phyloP scores from a whole-genome alignment of 2,329 filamentous ascomycete genomes.

The Botrytis porri region DNA sequence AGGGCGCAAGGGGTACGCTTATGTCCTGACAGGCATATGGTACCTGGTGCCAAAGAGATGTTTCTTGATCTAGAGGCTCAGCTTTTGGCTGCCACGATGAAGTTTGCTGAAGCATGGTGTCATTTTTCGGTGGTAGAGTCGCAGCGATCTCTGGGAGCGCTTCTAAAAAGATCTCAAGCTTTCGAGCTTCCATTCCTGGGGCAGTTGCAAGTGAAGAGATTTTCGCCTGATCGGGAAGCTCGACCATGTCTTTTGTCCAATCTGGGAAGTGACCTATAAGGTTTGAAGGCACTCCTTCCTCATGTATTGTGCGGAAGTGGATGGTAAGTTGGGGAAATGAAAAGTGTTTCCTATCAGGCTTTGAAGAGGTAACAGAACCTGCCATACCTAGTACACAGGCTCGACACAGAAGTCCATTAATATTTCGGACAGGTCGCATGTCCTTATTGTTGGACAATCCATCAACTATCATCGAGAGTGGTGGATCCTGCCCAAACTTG shows the following conservation, averaged over 20 bases:
- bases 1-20: slow-evolving; percentile 30
- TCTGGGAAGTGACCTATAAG: slow-evolving; percentile 41
- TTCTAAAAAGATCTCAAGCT: slow-evolving; percentile 50
- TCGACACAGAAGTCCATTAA: slow-evolving; percentile 55
- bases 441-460: slow-evolving; percentile 54
- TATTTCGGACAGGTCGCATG: slow-evolving; percentile 54
- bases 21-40: slow-evolving; percentile 19
- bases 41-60: slow-evolving; percentile 4
- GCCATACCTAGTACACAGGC: slow-evolving; percentile 45
- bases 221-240: slow-evolving; percentile 51
- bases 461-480: slow-evolving; percentile 58
- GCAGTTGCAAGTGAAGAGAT: slow-evolving; percentile 49
- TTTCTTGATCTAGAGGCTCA: background rate
- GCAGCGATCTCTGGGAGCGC: slow-evolving; percentile 47
- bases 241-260: slow-evolving; percentile 61
- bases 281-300: slow-evolving; percentile 33
- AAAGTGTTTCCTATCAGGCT: slow-evolving; percentile 42
- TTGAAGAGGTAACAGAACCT: slow-evolving; percentile 30
- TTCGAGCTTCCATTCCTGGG: slow-evolving; percentile 55
- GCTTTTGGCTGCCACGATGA: slow-evolving; percentile 13
- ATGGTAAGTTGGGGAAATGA: slow-evolving; percentile 59
- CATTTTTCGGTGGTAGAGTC: slow-evolving; percentile 7
- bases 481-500: slow-evolving; percentile 55
- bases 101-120: background rate
- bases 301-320: slow-evolving; percentile 49